phyloP scores from a whole-genome alignment of 2,329 filamentous ascomycete genomes.

The Tolypocladium endophyticum region DNA sequence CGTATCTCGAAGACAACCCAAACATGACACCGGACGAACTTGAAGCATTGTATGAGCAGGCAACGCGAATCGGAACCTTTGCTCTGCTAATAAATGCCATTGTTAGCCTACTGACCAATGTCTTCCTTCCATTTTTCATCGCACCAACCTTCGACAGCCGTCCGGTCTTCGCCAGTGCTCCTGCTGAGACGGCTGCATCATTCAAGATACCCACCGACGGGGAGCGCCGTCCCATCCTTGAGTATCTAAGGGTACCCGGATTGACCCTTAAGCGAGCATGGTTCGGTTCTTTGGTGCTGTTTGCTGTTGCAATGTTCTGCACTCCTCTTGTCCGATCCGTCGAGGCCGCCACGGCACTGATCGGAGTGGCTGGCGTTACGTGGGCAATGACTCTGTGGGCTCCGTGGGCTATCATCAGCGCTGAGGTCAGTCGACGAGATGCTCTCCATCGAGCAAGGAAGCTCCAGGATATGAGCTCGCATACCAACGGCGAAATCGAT shows the following conservation, averaged over 20 bases:
- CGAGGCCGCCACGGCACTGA: slow-evolving; percentile 61
- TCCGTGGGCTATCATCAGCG: slow-evolving; percentile 88
- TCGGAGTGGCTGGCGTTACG: slow-evolving; percentile 75
- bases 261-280: slow-evolving; percentile 83
- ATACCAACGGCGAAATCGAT: background rate
- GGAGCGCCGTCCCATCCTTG: slow-evolving; percentile 34
- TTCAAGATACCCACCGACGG: slow-evolving; percentile 13
- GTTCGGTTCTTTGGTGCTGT: slow-evolving; percentile 77
- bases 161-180: slow-evolving; percentile 17
- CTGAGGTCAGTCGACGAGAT: slow-evolving; percentile 79
- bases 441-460: slow-evolving; percentile 35
- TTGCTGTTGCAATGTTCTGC: slow-evolving; percentile 69
- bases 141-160: slow-evolving; percentile 62
- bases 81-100: slow-evolving; percentile 83
- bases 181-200: slow-evolving; percentile 13
- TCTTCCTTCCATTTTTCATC: slow-evolving; percentile 77
- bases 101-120: slow-evolving; percentile 70
- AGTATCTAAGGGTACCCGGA: slow-evolving; percentile 62
- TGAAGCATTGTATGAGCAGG: slow-evolving; percentile 70
- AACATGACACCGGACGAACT: slow-evolving; percentile 68
- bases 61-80: slow-evolving; percentile 79
- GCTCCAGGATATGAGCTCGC: slow-evolving; percentile 10
- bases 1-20: slow-evolving; percentile 65
- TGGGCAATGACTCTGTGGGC: slow-evolving; percentile 94
- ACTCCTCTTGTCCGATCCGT: slow-evolving; percentile 70